Base-by-base conservation (phyloP, 2,329 filamentous ascomycete species). In the Penicillium sp. region DNA sequence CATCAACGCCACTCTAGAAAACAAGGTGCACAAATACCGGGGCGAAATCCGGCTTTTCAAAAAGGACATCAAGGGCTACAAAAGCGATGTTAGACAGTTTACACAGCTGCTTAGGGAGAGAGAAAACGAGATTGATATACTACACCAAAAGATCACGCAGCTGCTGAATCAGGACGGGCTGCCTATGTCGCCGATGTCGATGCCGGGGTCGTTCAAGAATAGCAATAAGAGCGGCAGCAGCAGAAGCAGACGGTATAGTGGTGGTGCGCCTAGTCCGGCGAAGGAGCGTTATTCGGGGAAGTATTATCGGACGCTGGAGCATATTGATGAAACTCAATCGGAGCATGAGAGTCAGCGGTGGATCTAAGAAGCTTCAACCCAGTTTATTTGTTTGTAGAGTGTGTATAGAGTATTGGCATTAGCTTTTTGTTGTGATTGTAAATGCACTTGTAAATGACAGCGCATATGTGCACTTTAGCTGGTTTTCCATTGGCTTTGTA, bases 31-130 rank as follows among this genome's bases (percentile, higher is more conserved):
- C 26, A 72, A 74, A 59, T 76, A 77, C 53, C 67, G 79, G 33
- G 64, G 73, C n/a, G 77, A 80, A 48, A 78, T 78, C 54, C 73
- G 79, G 23, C 69, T 76, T 50, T 79, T 77, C 66, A 79, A 79
- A 62, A 70, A 79, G 28, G 77, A 81, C 52, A 70, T 78, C 52
- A 73, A 71, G 52, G 74, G 74, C 16, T 80, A 78, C 65, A 77
- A 74, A 60, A 70, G 71, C 51, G 68, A 72, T 30, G 61, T 72
- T 16, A 65, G 61, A 57, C 63, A 58, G 7, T 66, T 65, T 5
- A 61, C 65, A 16, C 51, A 55, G 24, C 53, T 61, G 38, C 58
- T 67, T 11, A 38, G 42, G 40, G 62, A 65, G 28, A 62, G 60
- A 26, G 60, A 65, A n/a, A 62, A 65, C 5, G 64, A 68, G 49